Evolutionary conservation across 2,329 filamentous ascomycete species (phyloP), one percentile per base, ranked within the genome.

Genomic region (Penicillium sp.): DNA sequence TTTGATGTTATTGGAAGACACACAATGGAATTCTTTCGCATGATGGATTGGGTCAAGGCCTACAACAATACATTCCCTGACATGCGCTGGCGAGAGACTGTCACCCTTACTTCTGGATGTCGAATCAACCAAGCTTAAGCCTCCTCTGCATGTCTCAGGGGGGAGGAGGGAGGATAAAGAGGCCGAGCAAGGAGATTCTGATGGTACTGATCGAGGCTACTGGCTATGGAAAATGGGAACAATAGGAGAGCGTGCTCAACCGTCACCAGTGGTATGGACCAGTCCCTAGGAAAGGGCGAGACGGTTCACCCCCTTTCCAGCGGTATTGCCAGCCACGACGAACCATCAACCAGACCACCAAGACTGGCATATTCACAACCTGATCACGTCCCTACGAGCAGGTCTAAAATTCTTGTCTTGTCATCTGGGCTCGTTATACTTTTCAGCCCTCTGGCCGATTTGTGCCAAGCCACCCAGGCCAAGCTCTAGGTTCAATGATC

Each of bases 401-500:
- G 25, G 13, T 13, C 52, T 22, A 11, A 8, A 19, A 43, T 43
- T 22, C 4, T 33, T 35, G n/a, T 30, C 35, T 30, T n/a, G 37
- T 38, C 46, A 28, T 38, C 25, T 42, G 14, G 7, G 19, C 45
- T 30, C n/a, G 52, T 40, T 22, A 45, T 55, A 26, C 19, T 16
- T 13, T 45, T 19, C 52, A 33, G 37, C 38, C 52, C n/a, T 43
- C 42, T 46, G 26, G 35, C 57, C 40, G 45, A 57, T 59, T 6
- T 30, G 33, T 45, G 67, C 67, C 64, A 67, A 68, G 65, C 55
- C 57, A 59, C 49, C 53, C 56, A 48, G 45, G 26, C 28, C 56
- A 45, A 60, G 46, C 40, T 55, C 59, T 65, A 68, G 58, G 59
- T 68, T 70, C 68, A 68, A 70, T 70, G 68, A 70, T 70, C 66